phyloP scores from a whole-genome alignment of 176 grass and related monocot genomes.

The Chloris gayana region DNA sequence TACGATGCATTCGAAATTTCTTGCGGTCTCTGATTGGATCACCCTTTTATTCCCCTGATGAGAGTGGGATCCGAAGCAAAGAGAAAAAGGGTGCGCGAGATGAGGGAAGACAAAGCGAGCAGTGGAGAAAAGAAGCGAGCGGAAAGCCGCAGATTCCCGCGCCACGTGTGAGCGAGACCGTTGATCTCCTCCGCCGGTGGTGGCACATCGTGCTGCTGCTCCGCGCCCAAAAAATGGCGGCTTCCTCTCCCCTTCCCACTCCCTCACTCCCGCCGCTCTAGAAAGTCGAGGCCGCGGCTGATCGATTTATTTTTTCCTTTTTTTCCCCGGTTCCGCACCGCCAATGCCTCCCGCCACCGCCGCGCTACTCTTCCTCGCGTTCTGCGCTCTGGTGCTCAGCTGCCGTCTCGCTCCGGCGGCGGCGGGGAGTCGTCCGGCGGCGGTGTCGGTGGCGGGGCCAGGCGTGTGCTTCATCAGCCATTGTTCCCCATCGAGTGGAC shows the following conservation, averaged over 20 bases:
- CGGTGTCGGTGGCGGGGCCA: slow-evolving; percentile 20
- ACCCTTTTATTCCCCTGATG: not conserved
- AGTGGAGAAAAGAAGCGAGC: slow-evolving; percentile 18
- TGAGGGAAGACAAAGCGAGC: slow-evolving; percentile 19
- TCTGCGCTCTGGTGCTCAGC: slow-evolving; percentile 20
- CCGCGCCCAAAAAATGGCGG: slow-evolving; percentile 43
- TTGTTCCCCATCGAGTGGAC: slow-evolving; percentile 92
- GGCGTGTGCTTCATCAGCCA: slow-evolving; percentile 79
- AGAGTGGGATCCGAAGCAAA: slow-evolving; percentile 26
- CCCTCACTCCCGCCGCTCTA: slow-evolving; percentile 36
- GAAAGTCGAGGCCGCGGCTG: slow-evolving; percentile 18
- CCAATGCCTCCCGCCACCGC: slow-evolving; percentile 44
- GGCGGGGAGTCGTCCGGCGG: not conserved
- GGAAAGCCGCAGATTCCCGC: slow-evolving; percentile 57
- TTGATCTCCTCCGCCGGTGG: slow-evolving; percentile 41
- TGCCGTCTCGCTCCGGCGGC: not conserved
- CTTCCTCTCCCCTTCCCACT: slow-evolving; percentile 31
- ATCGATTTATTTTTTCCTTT: not conserved
- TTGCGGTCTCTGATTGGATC: not conserved
- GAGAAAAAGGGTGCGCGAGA: not conserved
- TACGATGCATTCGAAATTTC: not conserved
- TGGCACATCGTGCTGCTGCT: not conserved
- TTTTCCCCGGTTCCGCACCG: not conserved
- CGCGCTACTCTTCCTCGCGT: slow-evolving; percentile 19
- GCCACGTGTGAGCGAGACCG: slow-evolving; percentile 56